Base-by-base conservation (phyloP, 2,329 filamentous ascomycete species). In the Penicillium sp. region DNA sequence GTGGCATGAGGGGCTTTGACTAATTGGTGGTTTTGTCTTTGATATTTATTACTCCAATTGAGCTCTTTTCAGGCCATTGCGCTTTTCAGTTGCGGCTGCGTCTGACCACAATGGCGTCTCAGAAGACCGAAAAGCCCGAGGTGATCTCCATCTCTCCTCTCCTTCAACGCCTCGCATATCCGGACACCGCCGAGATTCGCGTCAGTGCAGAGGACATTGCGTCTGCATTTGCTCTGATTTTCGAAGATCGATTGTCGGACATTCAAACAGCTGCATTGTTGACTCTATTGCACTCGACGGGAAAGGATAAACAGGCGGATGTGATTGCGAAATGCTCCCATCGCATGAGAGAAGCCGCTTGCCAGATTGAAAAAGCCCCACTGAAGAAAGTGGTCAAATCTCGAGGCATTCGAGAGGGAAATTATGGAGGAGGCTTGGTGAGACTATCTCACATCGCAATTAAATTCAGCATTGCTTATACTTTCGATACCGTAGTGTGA, bases 211-310 rank as follows among this genome's bases (percentile, higher is more conserved):
- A 78, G 34, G 87, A 95, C 61, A 92, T 98, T 61, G 87, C 90
- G 42, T 75, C 82, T n/a, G 89, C 90, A 37, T 82, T 96, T 53
- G 82, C 86, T 3, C 75, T 90, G 57, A 93, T 95, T 60, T 96
- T 96, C 66, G 89, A 88, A 41, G 83, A 95, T 67, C 79, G 80
- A 50, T 73, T 96, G 12, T 90, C 85, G n/a, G 82, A 85, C 26
- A 84, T 89, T 6, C 92, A 96, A 63, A 84, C 85, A 1, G 85
- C 85, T 37, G 84, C 89, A 26, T 73, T 98, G 39, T 73, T 96
- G 35, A 95, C 92, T 57, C 85, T 88, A 37, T 73, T 98, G 30
- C 90, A 95, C 68, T 95, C 94, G 52, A 95, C 88, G 1, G 80
- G 82, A 41, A 78, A 87, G 62, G 92, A 96, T 64, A 78, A 84